Percentiles rank a stretch among this genome's conserved stretches.
phyloP scores from a whole-genome alignment of 2,329 filamentous ascomycete species.

The Apiospora phragmitis region DNA sequence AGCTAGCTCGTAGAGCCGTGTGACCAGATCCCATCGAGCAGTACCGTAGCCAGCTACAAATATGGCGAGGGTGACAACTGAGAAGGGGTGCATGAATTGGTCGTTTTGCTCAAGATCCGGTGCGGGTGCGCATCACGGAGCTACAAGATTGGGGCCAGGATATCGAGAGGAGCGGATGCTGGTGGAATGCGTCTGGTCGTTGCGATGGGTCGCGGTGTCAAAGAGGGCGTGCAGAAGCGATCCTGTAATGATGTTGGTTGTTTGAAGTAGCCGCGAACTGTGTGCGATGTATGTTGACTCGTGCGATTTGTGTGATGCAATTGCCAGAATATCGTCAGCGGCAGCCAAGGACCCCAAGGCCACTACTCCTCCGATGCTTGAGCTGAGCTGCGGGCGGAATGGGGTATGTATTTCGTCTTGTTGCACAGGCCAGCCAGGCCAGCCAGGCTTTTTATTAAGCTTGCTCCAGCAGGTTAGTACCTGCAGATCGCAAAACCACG shows the following conservation, averaged over 20 bases:
- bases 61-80: conserved; percentile 90
- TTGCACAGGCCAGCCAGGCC: neutral
- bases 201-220: neutral
- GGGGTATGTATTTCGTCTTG: neutral
- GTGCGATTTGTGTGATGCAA: conserved; percentile 7
- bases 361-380: neutral
- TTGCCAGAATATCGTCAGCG: conserved; percentile 4
- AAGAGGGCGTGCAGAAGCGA: neutral
- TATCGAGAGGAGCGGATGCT: neutral
- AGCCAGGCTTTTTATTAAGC: too few relatives aligned
- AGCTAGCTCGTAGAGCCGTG: conserved; percentile 92
- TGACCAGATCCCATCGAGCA: conserved; percentile 97
- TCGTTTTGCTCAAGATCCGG: conserved; percentile 25
- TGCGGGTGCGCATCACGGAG: conserved; percentile 10
- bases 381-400: neutral
- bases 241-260: neutral
- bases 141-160: neutral
- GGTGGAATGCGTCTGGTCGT: neutral
- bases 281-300: neutral
- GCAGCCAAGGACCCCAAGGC: neutral
- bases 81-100: conserved; percentile 93
- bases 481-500: neutral
- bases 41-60: conserved; percentile 99
- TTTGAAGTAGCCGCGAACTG: neutral
- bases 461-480: too few relatives aligned